Percentiles rank a stretch among this genome's conserved stretches.
phyloP scores from a whole-genome alignment of 257 asterid genomes.

The Marsdenia floribunda region DNA sequence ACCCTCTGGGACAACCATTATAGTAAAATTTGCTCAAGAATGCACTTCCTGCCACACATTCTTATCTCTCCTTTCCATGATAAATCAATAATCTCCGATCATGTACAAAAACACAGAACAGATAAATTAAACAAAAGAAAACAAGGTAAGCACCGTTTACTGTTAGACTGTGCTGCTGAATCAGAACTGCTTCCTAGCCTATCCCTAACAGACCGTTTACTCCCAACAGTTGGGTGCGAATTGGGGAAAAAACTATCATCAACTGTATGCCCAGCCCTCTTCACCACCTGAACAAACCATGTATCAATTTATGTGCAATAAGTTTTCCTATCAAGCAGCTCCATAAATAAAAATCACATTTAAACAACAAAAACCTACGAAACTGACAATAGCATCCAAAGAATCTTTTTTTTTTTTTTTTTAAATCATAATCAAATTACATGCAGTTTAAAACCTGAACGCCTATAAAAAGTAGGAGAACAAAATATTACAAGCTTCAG shows the following conservation, averaged over 20 bases:
- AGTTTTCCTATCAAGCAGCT: not conserved
- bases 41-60: not conserved
- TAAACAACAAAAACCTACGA: not conserved
- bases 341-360: not conserved
- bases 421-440: not conserved
- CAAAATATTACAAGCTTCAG: not conserved
- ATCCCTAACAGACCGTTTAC: conserved; percentile 68
- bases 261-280: conserved; percentile 41
- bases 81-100: not conserved
- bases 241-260: conserved; percentile 30
- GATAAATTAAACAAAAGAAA: not conserved
- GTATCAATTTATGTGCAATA: not conserved
- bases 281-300: conserved; percentile 52
- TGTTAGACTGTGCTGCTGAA: conserved; percentile 31
- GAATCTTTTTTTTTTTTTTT: not conserved
- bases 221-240: conserved; percentile 44
- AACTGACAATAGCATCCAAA: not conserved
- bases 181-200: conserved; percentile 72
- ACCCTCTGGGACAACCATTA: not conserved
- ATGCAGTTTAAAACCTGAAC: not conserved
- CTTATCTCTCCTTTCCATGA: not conserved
- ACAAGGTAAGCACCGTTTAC: conserved; percentile 51
- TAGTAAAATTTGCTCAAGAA: not conserved
- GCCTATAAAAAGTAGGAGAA: too few species aligned
- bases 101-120: not conserved